Evolutionary conservation across 768 basidiomycete genomes (phyloP).

Genomic region (Lyophyllum atratum): DNA sequence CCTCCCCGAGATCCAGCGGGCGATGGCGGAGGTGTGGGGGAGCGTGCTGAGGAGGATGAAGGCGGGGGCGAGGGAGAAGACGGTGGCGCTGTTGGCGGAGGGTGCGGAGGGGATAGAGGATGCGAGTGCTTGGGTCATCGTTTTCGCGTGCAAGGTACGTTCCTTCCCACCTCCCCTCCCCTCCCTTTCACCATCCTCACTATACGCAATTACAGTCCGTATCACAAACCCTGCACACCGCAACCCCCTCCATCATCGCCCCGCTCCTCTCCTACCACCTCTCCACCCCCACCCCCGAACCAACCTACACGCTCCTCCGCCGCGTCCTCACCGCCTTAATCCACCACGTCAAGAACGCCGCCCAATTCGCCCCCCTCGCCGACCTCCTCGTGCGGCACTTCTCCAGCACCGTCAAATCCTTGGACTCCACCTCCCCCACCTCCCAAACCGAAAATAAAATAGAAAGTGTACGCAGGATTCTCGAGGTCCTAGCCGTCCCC

Average conservation of each 20-base stretch:
- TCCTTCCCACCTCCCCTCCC: not conserved
- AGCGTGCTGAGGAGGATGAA: slow-evolving; percentile 75
- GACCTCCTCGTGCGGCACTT: slow-evolving; percentile 53
- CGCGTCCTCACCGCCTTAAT: slow-evolving; percentile 78
- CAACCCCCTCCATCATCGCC: slow-evolving; percentile 60
- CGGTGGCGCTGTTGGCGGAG: slow-evolving; percentile 55
- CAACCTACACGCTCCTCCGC: slow-evolving; percentile 59
- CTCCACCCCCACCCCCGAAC: slow-evolving; percentile 33
- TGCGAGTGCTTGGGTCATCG: slow-evolving; percentile 71
- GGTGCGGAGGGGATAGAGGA: slow-evolving; percentile 56
- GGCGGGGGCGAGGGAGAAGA: slow-evolving; percentile 52
- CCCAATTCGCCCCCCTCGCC: slow-evolving; percentile 60
- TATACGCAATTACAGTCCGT: no score
- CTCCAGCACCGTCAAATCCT: slow-evolving; percentile 20
- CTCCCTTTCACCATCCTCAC: not conserved
- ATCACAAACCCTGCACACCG: slow-evolving; percentile 80
- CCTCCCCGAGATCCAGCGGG: slow-evolving; percentile 70
- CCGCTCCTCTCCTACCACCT: slow-evolving; percentile 62
- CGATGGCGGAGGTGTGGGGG: slow-evolving; percentile 88
- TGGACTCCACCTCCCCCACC: slow-evolving; percentile 9
- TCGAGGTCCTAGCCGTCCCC: slow-evolving; percentile 59
- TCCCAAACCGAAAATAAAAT: slow-evolving; percentile 17
- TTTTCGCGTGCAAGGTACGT: slow-evolving; percentile 78
- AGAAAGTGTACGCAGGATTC: slow-evolving; percentile 49
- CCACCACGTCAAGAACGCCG: slow-evolving; percentile 77